phyloP scores from a whole-genome alignment of 805 yeast species.

The Metschnikowia gelsemii region DNA sequence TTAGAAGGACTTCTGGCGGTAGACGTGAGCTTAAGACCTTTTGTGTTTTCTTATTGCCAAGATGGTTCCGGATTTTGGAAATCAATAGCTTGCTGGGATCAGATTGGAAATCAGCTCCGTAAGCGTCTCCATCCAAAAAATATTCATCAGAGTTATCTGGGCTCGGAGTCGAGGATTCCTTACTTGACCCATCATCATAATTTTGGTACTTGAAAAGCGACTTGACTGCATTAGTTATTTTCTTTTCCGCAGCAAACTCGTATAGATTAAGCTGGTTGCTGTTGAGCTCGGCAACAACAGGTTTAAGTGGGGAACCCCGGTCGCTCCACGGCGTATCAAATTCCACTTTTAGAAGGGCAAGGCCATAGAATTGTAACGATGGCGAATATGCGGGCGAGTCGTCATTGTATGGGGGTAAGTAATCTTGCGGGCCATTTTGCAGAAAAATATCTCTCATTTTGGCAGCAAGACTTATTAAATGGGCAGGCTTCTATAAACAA shows the following conservation, averaged over 20 bases:
- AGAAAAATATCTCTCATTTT: too few species aligned
- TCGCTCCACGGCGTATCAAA: slow-evolving; percentile 37
- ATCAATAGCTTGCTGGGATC: slow-evolving; percentile 13
- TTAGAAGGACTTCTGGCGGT: slow-evolving; percentile 25
- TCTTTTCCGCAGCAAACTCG: slow-evolving; percentile 25
- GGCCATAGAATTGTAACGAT: slow-evolving; percentile 33
- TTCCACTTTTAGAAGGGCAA: slow-evolving; percentile 36
- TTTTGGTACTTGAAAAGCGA: slow-evolving; percentile 34
- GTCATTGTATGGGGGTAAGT: slow-evolving; percentile 21
- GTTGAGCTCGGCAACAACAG: slow-evolving; percentile 40
- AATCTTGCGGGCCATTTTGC: too few species aligned
- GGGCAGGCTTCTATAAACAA: too few species aligned
- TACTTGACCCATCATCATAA: slow-evolving; percentile 18
- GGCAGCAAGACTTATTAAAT: too few species aligned
- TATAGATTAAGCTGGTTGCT: slow-evolving; percentile 40
- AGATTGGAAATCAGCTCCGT: slow-evolving; percentile 23
- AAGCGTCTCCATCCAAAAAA: slow-evolving; percentile 31
- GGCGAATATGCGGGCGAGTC: slow-evolving; percentile 32
- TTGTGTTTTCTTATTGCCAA: slow-evolving; percentile 17
- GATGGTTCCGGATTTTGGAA: slow-evolving; percentile 22
- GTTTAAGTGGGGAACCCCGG: slow-evolving; percentile 31
- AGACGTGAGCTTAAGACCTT: slow-evolving; percentile 20
- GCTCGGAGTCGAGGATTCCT: background rate
- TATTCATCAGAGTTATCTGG: slow-evolving; percentile 20
- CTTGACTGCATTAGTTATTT: slow-evolving; percentile 25